Percentiles rank a stretch among this genome's conserved stretches.
phyloP scores from a whole-genome alignment of 495 filamentous ascomycete genomes.

The Hyphodiscus hymeniophilus region DNA sequence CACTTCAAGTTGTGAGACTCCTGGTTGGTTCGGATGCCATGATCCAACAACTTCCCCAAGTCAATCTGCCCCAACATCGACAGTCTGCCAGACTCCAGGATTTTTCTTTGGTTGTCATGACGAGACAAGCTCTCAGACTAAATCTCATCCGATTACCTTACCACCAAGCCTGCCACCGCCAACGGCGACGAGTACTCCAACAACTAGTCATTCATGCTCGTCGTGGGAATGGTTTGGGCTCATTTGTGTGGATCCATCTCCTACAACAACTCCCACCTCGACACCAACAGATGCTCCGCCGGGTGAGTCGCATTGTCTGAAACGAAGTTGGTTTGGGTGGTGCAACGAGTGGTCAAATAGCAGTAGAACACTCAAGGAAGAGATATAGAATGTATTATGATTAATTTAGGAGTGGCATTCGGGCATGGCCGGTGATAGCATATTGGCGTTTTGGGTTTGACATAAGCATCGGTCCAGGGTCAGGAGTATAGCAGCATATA shows the following conservation, averaged over 20 bases:
- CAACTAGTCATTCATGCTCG: conserved; percentile 9
- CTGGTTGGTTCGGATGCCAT: conserved; percentile 54
- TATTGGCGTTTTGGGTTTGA: conserved; percentile 8
- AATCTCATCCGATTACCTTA: conserved; percentile 21
- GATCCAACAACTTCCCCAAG: conserved; percentile 34
- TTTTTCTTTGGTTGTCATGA: conserved; percentile 50
- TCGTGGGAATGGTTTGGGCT: conserved; percentile 21
- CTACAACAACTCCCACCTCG: conserved; percentile 1
- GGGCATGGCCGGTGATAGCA: not conserved
- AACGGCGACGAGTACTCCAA: not conserved
- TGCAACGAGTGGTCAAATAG: conserved; percentile 19
- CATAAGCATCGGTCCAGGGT: not conserved
- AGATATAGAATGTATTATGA: conserved; percentile 22
- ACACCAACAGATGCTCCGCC: conserved; percentile 9
- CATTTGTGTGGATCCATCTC: conserved; percentile 20
- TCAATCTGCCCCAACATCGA: conserved; percentile 26
- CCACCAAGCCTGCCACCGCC: conserved; percentile 16
- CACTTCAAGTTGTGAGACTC: conserved; percentile 48
- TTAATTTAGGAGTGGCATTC: conserved; percentile 5
- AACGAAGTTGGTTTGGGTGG: conserved; percentile 20
- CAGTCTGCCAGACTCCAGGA: conserved; percentile 42
- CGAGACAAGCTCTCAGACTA: conserved; percentile 27
- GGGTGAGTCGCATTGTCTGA: conserved; percentile 11
- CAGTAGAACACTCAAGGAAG: conserved; percentile 10
- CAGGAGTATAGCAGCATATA: not conserved